phyloP scores from a whole-genome alignment of 2,329 filamentous ascomycete species.

The Tolypocladium nubicola region DNA sequence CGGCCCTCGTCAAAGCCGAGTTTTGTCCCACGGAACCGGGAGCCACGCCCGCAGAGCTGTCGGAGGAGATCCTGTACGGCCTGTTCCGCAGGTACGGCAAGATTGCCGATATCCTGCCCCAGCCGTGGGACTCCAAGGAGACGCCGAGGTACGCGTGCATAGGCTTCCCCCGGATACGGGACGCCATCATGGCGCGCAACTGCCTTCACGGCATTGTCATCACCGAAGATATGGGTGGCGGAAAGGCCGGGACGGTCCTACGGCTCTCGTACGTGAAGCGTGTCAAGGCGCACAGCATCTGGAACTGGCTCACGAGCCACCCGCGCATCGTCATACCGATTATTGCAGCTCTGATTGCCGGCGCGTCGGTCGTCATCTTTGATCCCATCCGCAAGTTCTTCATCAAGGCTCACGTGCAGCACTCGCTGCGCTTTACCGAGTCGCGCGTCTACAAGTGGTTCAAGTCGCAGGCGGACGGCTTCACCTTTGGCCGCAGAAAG shows the following conservation, averaged over 20 bases:
- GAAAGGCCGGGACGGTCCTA: conserved; percentile 64
- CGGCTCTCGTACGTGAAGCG: conserved; percentile 76
- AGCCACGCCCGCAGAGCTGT: conserved; percentile 63
- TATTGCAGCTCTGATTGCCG: conserved; percentile 69
- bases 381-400: conserved; percentile 93
- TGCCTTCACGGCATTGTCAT: conserved; percentile 82
- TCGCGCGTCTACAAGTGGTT: conserved; percentile 73
- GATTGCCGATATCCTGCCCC: conserved; percentile 71
- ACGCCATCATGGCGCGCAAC: conserved; percentile 81
- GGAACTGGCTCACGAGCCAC: conserved; percentile 80
- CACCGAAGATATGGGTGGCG: conserved; percentile 57
- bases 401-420: conserved; percentile 77
- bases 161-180: conserved; percentile 62
- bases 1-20: conserved; percentile 66
- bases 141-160: conserved; percentile 70
- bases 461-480: conserved; percentile 47
- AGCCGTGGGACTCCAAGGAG: conserved; percentile 78
- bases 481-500: conserved; percentile 48
- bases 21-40: conserved; percentile 68
- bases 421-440: conserved; percentile 62
- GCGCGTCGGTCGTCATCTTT: conserved; percentile 78
- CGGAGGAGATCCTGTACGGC: conserved; percentile 77
- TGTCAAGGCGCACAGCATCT: conserved; percentile 66
- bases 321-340: conserved; percentile 80
- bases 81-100: conserved; percentile 88